Conservation (phyloP, 2,329 filamentous ascomycete species). For the Pseudocercospora vitis region DNA sequence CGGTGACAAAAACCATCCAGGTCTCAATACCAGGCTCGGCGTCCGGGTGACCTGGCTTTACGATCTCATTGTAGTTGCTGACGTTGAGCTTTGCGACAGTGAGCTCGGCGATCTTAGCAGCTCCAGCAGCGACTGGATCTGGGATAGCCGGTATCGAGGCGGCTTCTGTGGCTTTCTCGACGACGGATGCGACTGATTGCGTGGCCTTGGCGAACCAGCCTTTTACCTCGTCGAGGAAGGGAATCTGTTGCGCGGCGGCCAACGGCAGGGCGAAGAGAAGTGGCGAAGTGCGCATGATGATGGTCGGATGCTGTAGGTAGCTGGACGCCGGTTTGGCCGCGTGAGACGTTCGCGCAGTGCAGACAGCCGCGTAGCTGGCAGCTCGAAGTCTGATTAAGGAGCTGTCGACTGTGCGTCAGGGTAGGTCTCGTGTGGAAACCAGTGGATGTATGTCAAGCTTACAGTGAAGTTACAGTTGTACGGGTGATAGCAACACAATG, state of each 20-base stretch:
- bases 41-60: conserved; percentile 62
- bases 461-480: conserved; percentile 1
- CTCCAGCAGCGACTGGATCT: conserved; percentile 34
- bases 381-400: conserved; percentile 4
- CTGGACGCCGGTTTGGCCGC: background rate
- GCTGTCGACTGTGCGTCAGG: background rate
- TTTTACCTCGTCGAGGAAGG: conserved; percentile 62
- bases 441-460: background rate
- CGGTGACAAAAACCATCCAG: conserved; percentile 74
- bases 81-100: conserved; percentile 62
- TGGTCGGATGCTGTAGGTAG: background rate
- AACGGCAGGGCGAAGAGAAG: conserved; percentile 54
- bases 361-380: background rate
- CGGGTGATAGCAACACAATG: conserved; percentile 3
- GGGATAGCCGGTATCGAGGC: conserved; percentile 41
- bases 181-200: conserved; percentile 54
- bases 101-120: conserved; percentile 53
- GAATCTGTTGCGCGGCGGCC: conserved; percentile 57
- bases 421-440: background rate
- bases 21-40: conserved; percentile 64
- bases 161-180: conserved; percentile 53
- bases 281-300: conserved; percentile 54
- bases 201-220: conserved; percentile 57
- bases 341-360: background rate
- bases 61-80: conserved; percentile 68